Percentiles rank a stretch among this genome's conserved stretches.
These are phyloP conservation scores for Furculomyces boomerangus DNA, from an alignment of 371 early-diverging fungal species.

Conservation along the genomic window DNA sequence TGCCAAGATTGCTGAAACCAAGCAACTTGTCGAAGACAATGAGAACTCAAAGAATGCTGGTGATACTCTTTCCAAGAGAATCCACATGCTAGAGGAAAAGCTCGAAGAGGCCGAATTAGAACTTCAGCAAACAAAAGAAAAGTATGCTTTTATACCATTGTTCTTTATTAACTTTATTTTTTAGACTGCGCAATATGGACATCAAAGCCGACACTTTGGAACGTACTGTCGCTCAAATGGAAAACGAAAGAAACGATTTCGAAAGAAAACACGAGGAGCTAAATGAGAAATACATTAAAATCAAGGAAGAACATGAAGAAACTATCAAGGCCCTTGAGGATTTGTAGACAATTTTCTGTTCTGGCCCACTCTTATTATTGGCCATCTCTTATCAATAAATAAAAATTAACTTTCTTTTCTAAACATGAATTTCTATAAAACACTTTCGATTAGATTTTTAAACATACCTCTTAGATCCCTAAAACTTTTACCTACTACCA, in stretches of 20 bases:
- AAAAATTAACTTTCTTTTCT: background rate
- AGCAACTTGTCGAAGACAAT: conserved; percentile 36
- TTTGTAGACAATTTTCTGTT: conserved; percentile 25
- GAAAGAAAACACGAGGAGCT: conserved; percentile 45
- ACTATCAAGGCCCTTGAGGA: conserved; percentile 52
- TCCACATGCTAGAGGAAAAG: conserved; percentile 41
- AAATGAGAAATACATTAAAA: conserved; percentile 31
- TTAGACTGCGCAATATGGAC: conserved; percentile 50
- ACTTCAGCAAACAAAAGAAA: conserved; percentile 34
- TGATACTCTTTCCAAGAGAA: conserved; percentile 41
- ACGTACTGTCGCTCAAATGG: conserved; percentile 39
- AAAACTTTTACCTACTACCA: background rate
- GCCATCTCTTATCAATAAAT: background rate
- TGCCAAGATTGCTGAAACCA: conserved; percentile 32
- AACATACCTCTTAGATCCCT: background rate
- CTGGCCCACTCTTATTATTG: background rate
- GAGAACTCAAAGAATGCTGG: conserved; percentile 42
- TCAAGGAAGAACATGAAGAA: conserved; percentile 56
- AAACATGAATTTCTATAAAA: background rate
- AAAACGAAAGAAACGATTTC: conserved; percentile 37
- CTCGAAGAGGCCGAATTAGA: conserved; percentile 42
- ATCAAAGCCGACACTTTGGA: conserved; percentile 56
- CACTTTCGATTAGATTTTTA: background rate
- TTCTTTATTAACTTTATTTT: conserved; percentile 2
- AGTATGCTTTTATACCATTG: conserved; percentile 27